These are phyloP conservation scores for Malania oleifera DNA, from an alignment of 164 flowering plant species.

Conservation along the genomic window DNA sequence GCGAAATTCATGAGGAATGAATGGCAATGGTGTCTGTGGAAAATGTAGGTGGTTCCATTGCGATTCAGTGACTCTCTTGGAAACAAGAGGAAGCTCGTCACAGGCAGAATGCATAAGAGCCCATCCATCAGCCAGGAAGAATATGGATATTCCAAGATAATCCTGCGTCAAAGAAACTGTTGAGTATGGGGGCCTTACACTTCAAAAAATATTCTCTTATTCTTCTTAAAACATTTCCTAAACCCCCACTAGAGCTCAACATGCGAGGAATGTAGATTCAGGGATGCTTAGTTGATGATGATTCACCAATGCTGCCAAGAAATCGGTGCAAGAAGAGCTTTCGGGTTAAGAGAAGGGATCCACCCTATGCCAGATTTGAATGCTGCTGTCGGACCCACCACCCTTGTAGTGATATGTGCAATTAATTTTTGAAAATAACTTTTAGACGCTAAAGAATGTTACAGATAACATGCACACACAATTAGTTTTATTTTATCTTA, in stretches of 20 bases:
- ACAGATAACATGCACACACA: background rate
- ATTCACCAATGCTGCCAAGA: background rate
- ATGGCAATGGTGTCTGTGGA: conserved; percentile 37
- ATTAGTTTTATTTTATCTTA: background rate
- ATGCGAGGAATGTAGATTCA: conserved; percentile 7
- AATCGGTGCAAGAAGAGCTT: background rate
- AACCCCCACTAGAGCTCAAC: conserved; percentile 33
- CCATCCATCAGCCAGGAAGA: conserved; percentile 51
- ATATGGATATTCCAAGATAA: conserved; percentile 58
- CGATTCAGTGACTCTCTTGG: conserved; percentile 58
- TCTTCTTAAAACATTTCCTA: conserved; percentile 20
- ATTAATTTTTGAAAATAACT: background rate
- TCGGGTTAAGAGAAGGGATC: background rate
- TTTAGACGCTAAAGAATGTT: background rate
- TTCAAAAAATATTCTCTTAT: conserved; percentile 24
- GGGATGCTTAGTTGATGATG: background rate
- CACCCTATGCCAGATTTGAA: background rate
- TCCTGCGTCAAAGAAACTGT: conserved; percentile 96
- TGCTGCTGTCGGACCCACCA: background rate
- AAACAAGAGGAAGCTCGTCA: conserved; percentile 55
- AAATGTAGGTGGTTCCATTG: conserved; percentile 54
- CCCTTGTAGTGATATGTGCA: background rate
- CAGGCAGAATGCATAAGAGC: conserved; percentile 60
- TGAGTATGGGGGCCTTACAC: conserved; percentile 68
- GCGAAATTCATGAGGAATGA: conserved; percentile 42